These are phyloP conservation scores for Stygiomarasmius scandens DNA, from an alignment of 1,284 basidiomycete genomes.

Conservation along the genomic window DNA sequence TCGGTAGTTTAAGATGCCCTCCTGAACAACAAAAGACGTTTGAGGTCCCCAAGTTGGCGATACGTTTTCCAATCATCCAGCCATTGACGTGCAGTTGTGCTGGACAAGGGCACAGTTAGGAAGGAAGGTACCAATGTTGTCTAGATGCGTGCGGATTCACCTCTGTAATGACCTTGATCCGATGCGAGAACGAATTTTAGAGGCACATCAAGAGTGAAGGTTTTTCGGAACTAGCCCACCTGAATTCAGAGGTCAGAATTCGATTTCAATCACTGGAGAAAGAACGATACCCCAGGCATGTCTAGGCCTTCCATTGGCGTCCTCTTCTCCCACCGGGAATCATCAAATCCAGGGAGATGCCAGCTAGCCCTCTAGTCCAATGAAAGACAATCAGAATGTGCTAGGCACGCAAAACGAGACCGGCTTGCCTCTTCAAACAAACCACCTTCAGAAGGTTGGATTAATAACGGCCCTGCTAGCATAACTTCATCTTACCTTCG, in stretches of 20 bases:
- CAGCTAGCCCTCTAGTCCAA: constrained; percentile 68
- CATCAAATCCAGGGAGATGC: constrained; percentile 78
- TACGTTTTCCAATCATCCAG: constrained; percentile 81
- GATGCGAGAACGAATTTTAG: constrained; percentile 64
- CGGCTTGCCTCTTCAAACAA: constrained; percentile 65
- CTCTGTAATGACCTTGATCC: not conserved
- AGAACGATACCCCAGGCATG: not conserved
- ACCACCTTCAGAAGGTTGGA: constrained; percentile 42
- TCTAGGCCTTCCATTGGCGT: not conserved
- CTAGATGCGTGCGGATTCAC: not conserved
- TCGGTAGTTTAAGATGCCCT: constrained; percentile 71
- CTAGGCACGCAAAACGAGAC: constrained; percentile 22
- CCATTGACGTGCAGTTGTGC: constrained; percentile 71
- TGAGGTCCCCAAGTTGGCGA: constrained; percentile 76
- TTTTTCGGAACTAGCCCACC: constrained; percentile 79
- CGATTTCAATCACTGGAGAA: constrained; percentile 41
- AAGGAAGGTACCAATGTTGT: not conserved
- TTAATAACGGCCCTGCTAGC: too few relatives aligned
- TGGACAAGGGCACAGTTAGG: not conserved
- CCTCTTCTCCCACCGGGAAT: constrained; percentile 52
- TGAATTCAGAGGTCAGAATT: constrained; percentile 59
- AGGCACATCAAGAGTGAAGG: constrained; percentile 67
- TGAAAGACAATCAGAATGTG: not conserved
- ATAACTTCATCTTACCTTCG: constrained; percentile 55
- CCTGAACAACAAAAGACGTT: constrained; percentile 74